Evolutionary conservation across 495 filamentous ascomycete genomes (phyloP), one percentile per base, ranked within the genome.

Genomic region (Aspergillus funiculosus): DNA sequence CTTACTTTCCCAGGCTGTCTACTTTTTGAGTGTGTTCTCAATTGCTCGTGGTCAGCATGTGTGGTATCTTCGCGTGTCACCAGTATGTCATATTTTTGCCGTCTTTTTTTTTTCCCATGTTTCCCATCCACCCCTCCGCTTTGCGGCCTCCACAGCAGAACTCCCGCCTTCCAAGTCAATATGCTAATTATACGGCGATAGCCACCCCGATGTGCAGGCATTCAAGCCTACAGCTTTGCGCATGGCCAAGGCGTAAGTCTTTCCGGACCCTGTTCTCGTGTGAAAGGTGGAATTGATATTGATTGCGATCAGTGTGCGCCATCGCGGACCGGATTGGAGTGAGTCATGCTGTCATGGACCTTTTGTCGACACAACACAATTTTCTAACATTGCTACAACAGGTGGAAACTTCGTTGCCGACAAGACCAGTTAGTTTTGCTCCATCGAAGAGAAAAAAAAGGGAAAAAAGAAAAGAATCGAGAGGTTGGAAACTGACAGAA

Each of bases 251-350:
- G 85, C 87, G 88, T 94, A 77, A 72, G 86, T 56, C 28, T n/a
- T 37, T 36, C 8, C 28, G 22, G 34, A 26, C 50, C 20, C 11
- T 55, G 35, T 48, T 46, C 28, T 15, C 34, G 29, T 47, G 32
- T 48, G 38, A 32, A 31, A 40, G 43, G 29, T 25, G 57, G 44
- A 40, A 30, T 58, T 55, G 60, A 64, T 66, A 61, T 67, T 67
- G 69, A 63, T 66, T 61, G 43, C 59, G 54, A 51, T 53, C 62
- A 94, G 88, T 65, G 81, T 94, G 57, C 88, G 92, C 56, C 92
- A 98, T 67, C 85, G 92, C 67, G 94, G 92, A 58, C 92, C 94
- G 53, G 92, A 98, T 77, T 97, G 92, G 92, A 96, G 90, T 94
- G 72, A 85, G 88, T 72, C 67, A 72, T 52, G 39, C 17, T 14